These are phyloP conservation scores for Trichomonas gallinae DNA, from an alignment of 208 protist genomes.

Conservation along the genomic window DNA sequence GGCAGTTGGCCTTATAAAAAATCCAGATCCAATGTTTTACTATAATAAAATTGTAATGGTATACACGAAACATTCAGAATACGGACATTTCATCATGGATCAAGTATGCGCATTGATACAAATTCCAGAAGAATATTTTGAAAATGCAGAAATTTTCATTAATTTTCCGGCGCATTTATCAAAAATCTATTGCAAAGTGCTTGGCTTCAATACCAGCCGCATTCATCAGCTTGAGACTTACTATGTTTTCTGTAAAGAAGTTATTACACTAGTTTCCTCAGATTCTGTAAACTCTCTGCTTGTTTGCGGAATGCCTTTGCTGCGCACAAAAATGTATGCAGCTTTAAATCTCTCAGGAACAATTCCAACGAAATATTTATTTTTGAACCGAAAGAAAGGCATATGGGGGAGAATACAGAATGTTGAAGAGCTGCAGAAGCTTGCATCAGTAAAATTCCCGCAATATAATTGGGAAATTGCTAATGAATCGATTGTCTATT, in stretches of 20 bases:
- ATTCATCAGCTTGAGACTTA: neutral
- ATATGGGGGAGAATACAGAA: neutral
- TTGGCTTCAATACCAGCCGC: neutral
- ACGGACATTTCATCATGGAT: neutral
- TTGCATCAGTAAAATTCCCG: neutral
- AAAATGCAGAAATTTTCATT: neutral
- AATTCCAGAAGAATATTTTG: neutral
- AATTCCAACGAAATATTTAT: neutral
- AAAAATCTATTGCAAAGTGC: neutral
- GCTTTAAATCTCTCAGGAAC: neutral
- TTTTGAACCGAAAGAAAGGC: neutral
- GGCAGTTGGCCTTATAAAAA: neutral
- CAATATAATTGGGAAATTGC: neutral
- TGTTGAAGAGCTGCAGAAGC: neutral
- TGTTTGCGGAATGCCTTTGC: neutral
- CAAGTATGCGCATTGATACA: neutral
- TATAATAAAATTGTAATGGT: neutral
- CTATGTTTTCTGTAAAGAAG: neutral
- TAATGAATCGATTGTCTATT: neutral
- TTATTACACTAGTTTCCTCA: neutral
- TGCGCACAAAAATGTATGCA: neutral
- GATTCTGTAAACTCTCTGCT: neutral
- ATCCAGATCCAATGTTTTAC: neutral
- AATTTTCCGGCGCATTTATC: neutral
- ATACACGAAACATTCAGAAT: neutral